These are phyloP conservation scores for Claviceps capensis DNA, from an alignment of 2,329 filamentous ascomycete species.

Conservation along the genomic window DNA sequence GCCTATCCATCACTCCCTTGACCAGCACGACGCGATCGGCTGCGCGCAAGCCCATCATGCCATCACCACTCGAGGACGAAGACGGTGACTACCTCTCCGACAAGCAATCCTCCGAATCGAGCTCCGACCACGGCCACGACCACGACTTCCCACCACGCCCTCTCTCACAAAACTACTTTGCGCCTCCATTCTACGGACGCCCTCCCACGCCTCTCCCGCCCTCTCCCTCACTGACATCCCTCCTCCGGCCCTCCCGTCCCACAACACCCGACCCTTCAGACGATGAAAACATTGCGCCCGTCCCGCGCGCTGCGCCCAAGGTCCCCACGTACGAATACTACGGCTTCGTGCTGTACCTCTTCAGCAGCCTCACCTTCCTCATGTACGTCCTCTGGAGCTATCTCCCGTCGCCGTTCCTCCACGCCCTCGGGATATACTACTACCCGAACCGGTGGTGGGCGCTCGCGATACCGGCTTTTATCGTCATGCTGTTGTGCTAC, in stretches of 20 bases:
- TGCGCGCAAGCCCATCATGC: slow-evolving; percentile 13
- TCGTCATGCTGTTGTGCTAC: slow-evolving; percentile 79
- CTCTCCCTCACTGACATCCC: slow-evolving; percentile 80
- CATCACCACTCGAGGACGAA: slow-evolving; percentile 21
- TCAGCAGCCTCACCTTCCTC: slow-evolving; percentile 69
- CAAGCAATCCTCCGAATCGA: slow-evolving; percentile 15
- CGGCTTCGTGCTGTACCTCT: slow-evolving; percentile 91
- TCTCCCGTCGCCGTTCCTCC: slow-evolving; percentile 79
- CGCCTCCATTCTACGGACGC: slow-evolving; percentile 89
- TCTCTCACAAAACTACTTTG: slow-evolving; percentile 41
- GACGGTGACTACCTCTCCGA: slow-evolving; percentile 23
- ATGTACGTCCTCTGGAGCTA: slow-evolving; percentile 71
- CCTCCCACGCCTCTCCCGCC: slow-evolving; percentile 91
- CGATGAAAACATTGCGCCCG: slow-evolving; percentile 71
- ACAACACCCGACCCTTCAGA: slow-evolving; percentile 88
- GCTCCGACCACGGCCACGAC: slow-evolving; percentile 9
- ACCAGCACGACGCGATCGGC: neutral
- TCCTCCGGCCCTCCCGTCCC: slow-evolving; percentile 79
- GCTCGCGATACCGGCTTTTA: slow-evolving; percentile 76
- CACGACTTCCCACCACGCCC: slow-evolving; percentile 27
- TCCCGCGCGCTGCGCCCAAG: slow-evolving; percentile 77
- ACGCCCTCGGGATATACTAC: slow-evolving; percentile 88
- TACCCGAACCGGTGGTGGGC: slow-evolving; percentile 98
- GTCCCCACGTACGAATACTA: slow-evolving; percentile 99
- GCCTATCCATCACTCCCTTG: neutral